A percentile compares a stretch with the other conserved stretches of the same genome.
These are phyloP conservation scores for Cordyceps cateniannulata DNA, from an alignment of 2,329 filamentous ascomycete species.

Conservation along the genomic window DNA sequence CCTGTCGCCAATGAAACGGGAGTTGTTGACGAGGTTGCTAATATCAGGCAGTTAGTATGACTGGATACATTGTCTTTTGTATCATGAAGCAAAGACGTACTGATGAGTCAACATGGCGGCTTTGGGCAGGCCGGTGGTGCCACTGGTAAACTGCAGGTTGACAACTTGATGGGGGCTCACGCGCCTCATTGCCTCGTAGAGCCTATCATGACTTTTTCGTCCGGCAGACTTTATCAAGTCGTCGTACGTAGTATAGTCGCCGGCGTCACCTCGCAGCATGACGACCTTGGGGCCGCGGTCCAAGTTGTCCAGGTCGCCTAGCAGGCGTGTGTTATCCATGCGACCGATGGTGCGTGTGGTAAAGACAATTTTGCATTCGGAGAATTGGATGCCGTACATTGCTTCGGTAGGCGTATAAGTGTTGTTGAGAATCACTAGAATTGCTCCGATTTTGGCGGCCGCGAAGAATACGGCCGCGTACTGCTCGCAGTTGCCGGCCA, in stretches of 20 bases:
- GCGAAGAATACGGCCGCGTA: slow-evolving; percentile 73
- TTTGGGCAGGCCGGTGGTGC: slow-evolving; percentile 68
- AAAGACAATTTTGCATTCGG: slow-evolving; percentile 67
- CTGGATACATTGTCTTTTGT: background rate
- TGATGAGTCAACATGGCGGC: slow-evolving; percentile 69
- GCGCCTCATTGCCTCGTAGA: slow-evolving; percentile 46
- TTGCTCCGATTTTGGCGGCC: slow-evolving; percentile 58
- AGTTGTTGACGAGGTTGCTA: slow-evolving; percentile 58
- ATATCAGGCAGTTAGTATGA: slow-evolving; percentile 8
- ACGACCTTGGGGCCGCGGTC: slow-evolving; percentile 45
- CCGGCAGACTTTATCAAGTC: slow-evolving; percentile 48
- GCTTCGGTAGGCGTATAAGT: slow-evolving; percentile 72
- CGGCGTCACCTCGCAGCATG: slow-evolving; percentile 51
- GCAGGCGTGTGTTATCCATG: slow-evolving; percentile 54
- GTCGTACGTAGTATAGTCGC: slow-evolving; percentile 53
- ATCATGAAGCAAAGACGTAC: slow-evolving; percentile 30
- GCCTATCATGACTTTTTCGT: slow-evolving; percentile 39
- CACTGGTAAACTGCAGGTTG: slow-evolving; percentile 70
- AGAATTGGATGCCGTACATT: slow-evolving; percentile 63
- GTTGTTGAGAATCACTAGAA: slow-evolving; percentile 74
- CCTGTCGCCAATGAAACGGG: slow-evolving; percentile 65
- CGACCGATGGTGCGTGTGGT: slow-evolving; percentile 63
- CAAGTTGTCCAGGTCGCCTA: slow-evolving; percentile 45
- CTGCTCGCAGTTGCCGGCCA: slow-evolving; percentile 75
- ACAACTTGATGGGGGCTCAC: slow-evolving; percentile 61